Evolutionary conservation across 495 filamentous ascomycete species (phyloP).

Genomic region (Oidiodendron maius): DNA sequence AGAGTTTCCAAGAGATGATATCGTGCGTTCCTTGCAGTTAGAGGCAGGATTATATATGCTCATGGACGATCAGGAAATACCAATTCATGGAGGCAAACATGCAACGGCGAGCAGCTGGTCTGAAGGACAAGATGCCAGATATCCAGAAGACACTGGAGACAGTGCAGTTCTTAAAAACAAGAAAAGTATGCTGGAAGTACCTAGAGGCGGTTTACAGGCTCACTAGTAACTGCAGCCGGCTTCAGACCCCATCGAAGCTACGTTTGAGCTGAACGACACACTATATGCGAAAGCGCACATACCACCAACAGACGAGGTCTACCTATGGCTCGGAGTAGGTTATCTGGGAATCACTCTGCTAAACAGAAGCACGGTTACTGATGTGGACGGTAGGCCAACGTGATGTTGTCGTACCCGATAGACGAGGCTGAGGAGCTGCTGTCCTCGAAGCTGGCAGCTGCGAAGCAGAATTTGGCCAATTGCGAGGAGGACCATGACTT

Average conservation of each 20-base stretch:
- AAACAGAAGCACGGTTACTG: background rate
- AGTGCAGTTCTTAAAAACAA: conserved; percentile 70
- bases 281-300: conserved; percentile 84
- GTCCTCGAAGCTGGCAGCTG: conserved; percentile 68
- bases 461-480: conserved; percentile 68
- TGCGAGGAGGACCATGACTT: conserved; percentile 98
- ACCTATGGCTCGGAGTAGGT: conserved; percentile 85
- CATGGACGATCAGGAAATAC: conserved; percentile 64
- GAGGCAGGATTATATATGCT: conserved; percentile 4
- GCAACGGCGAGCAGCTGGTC: conserved; percentile 69
- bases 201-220: conserved; percentile 1
- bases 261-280: conserved; percentile 94
- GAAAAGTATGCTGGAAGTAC: conserved; percentile 44
- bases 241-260: conserved; percentile 73
- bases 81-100: conserved; percentile 99
- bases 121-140: conserved; percentile 94
- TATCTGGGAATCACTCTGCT: background rate
- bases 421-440: conserved; percentile 79
- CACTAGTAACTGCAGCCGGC: conserved; percentile 22
- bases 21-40: conserved; percentile 35
- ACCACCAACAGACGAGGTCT: conserved; percentile 83
- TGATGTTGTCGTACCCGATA: conserved; percentile 93
- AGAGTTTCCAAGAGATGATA: conserved; percentile 98
- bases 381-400: conserved; percentile 63
- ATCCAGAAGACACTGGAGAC: conserved; percentile 97